Evolutionary conservation across 768 basidiomycete genomes (phyloP).

Genomic region (Sarcomyxa edulis): DNA sequence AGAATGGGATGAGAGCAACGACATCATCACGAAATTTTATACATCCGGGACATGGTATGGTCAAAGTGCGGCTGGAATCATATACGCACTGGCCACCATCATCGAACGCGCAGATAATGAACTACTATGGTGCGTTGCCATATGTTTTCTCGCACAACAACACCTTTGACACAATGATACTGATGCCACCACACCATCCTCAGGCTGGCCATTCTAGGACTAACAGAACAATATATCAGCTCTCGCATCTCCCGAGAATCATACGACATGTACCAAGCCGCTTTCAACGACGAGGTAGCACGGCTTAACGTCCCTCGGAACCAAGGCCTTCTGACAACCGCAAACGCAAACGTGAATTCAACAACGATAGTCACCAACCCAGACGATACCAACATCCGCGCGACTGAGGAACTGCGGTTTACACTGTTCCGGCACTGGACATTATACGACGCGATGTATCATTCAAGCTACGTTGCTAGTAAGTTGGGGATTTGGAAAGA

Average conservation of each 20-base stretch:
- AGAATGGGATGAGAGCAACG: no score
- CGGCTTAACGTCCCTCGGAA: conserved; percentile 72
- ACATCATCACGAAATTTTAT: conserved; percentile 77
- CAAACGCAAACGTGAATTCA: no score
- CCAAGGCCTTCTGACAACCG: conserved; percentile 16
- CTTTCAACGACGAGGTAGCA: conserved; percentile 89
- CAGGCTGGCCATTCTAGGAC: conserved; percentile 90
- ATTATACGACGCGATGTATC: conserved; percentile 95
- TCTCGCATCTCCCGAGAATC: conserved; percentile 81
- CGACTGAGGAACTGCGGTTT: conserved; percentile 88
- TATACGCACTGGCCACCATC: conserved; percentile 87
- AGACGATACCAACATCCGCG: conserved; percentile 79
- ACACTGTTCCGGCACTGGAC: conserved; percentile 97
- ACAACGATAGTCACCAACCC: conserved; percentile 56
- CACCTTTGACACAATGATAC: no score
- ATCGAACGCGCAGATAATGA: conserved; percentile 92
- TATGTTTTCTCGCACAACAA: background rate
- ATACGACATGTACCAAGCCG: conserved; percentile 76
- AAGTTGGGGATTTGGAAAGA: conserved; percentile 98
- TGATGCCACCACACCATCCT: conserved; percentile 1
- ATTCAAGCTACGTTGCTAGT: conserved; percentile 93
- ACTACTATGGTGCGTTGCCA: conserved; percentile 70
- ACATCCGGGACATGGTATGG: conserved; percentile 80
- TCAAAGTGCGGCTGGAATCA: conserved; percentile 82
- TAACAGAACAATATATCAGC: conserved; percentile 89